These are phyloP conservation scores for Tylopilus plumbeoviolaceoides DNA, from an alignment of 768 basidiomycete species.

Conservation along the genomic window DNA sequence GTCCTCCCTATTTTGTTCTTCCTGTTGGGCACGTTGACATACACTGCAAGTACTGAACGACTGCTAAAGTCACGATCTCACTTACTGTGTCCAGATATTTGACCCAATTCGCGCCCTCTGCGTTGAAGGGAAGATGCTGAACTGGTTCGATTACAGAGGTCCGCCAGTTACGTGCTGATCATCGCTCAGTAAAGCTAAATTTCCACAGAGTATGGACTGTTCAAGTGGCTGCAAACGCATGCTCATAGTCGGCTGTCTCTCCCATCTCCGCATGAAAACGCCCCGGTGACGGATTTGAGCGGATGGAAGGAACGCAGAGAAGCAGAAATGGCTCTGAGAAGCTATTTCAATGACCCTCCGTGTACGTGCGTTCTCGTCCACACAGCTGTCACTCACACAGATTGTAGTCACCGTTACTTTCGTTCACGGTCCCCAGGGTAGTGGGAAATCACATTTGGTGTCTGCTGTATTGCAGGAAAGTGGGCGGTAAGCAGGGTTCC, in stretches of 20 bases:
- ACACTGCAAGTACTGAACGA: slow-evolving; percentile 56
- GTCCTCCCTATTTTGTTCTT: slow-evolving; percentile 79
- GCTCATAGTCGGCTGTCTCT: slow-evolving; percentile 50
- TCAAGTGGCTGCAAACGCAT: slow-evolving; percentile 70
- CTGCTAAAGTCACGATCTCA: not conserved
- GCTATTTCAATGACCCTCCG: slow-evolving; percentile 77
- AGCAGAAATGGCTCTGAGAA: slow-evolving; percentile 61
- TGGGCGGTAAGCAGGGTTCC: slow-evolving; percentile 40
- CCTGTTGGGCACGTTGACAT: slow-evolving; percentile 84
- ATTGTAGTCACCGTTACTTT: slow-evolving; percentile 66
- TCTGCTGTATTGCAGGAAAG: slow-evolving; percentile 47
- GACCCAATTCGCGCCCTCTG: slow-evolving; percentile 86
- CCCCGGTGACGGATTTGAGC: slow-evolving; percentile 28
- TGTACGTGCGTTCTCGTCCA: slow-evolving; percentile 37
- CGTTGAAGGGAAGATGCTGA: slow-evolving; percentile 75
- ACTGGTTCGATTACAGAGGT: slow-evolving; percentile 83
- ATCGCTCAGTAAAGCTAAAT: not conserved
- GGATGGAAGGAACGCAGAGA: slow-evolving; percentile 86
- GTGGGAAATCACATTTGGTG: slow-evolving; percentile 68
- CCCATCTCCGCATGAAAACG: slow-evolving; percentile 17
- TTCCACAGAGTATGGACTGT: slow-evolving; percentile 57
- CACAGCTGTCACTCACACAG: slow-evolving; percentile 4
- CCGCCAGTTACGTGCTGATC: slow-evolving; percentile 11
- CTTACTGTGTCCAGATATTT: slow-evolving; percentile 59
- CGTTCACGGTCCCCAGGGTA: slow-evolving; percentile 79